phyloP scores from a whole-genome alignment of 2,329 filamentous ascomycete genomes.

The Hypocreales sp. region DNA sequence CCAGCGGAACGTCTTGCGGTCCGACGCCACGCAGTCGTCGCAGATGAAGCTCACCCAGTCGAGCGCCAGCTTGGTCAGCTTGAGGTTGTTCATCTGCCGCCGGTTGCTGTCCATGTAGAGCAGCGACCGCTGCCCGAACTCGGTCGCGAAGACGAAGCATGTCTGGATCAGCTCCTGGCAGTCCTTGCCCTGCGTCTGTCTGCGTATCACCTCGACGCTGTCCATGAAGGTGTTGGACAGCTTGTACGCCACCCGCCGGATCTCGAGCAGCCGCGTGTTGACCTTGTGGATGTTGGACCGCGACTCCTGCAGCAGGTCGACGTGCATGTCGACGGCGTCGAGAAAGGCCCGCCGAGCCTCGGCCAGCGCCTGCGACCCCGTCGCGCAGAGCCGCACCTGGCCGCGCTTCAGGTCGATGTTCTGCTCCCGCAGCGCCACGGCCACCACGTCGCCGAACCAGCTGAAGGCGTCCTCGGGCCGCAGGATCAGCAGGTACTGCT shows the following conservation, averaged over 20 bases:
- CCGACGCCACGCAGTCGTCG: constrained; percentile 86
- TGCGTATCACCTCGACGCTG: constrained; percentile 83
- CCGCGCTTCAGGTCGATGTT: constrained; percentile 75
- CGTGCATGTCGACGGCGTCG: constrained; percentile 64
- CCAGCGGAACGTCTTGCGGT: constrained; percentile 95
- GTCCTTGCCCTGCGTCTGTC: constrained; percentile 68
- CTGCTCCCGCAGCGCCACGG: constrained; percentile 58
- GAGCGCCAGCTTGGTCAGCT: constrained; percentile 79
- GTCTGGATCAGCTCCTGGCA: constrained; percentile 95
- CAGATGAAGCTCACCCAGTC: constrained; percentile 98
- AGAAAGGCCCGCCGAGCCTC: constrained; percentile 68
- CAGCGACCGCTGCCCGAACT: constrained; percentile 89
- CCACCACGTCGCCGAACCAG: constrained; percentile 70
- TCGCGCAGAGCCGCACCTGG: constrained; percentile 74
- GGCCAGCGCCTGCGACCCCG: constrained; percentile 65
- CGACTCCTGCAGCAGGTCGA: constrained; percentile 83
- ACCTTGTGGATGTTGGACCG: constrained; percentile 88
- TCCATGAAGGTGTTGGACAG: constrained; percentile 98
- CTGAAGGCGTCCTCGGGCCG: constrained; percentile 62
- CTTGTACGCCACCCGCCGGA: constrained; percentile 90
- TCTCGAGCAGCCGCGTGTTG: constrained; percentile 79
- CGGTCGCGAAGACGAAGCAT: constrained; percentile 96
- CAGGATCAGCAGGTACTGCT: constrained; percentile 68
- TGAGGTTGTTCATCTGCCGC: constrained; percentile 92
- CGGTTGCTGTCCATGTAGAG: constrained; percentile 93